phyloP scores from a whole-genome alignment of 345 rosid genomes.

The Noccaea caerulescens region DNA sequence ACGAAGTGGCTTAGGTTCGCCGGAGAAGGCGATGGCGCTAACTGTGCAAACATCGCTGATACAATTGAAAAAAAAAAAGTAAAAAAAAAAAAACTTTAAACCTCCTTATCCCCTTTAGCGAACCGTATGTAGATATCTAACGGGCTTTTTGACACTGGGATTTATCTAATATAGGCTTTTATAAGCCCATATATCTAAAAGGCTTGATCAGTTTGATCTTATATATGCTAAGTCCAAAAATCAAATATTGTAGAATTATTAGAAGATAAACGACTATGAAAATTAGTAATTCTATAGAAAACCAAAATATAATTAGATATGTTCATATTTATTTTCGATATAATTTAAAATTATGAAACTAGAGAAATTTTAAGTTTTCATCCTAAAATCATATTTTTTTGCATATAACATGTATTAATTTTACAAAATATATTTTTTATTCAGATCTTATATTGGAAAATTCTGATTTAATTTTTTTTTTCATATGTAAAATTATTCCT shows the following conservation, averaged over 20 bases:
- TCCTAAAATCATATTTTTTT: no score
- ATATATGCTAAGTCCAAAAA: neutral
- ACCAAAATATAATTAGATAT: no score
- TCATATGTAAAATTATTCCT: no score
- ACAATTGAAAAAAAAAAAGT: neutral
- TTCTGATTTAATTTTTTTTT: no score
- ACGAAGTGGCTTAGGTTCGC: slow-evolving; percentile 35
- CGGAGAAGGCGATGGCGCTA: slow-evolving; percentile 47
- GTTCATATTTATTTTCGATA: no score
- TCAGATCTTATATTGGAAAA: no score
- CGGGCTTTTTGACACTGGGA: slow-evolving; percentile 18
- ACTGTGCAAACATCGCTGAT: slow-evolving; percentile 39
- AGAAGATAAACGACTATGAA: no score
- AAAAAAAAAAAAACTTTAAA: neutral
- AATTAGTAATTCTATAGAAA: no score
- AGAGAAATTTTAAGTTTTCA: no score
- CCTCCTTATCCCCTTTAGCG: slow-evolving; percentile 27
- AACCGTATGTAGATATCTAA: neutral
- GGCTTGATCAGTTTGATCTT: neutral
- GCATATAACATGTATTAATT: no score
- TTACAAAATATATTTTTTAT: no score
- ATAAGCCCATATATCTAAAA: neutral
- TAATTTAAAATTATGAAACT: no score
- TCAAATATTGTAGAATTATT: neutral
- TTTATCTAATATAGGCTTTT: neutral